These are phyloP conservation scores for Aspergillus calidoustus DNA, from an alignment of 2,329 filamentous ascomycete genomes.

Conservation along the genomic window DNA sequence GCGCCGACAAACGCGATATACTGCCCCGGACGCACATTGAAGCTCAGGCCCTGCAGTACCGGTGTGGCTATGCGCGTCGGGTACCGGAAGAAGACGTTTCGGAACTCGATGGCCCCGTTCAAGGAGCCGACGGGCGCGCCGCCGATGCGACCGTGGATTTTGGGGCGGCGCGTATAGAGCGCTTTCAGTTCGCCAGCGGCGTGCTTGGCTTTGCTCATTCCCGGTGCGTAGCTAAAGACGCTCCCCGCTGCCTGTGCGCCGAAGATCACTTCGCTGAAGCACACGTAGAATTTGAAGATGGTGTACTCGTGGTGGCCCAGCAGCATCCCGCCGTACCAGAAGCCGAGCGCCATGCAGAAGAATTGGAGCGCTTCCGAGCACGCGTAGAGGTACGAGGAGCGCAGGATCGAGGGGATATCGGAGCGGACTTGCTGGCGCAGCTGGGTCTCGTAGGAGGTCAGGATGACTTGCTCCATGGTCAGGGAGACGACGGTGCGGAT, in stretches of 20 bases:
- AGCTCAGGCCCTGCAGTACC: constrained; percentile 25
- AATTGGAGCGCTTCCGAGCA: constrained; percentile 36
- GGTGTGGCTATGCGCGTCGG: constrained; percentile 23
- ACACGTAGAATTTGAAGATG: constrained; percentile 47
- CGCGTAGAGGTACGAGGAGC: constrained; percentile 36
- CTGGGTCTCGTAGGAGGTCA: constrained; percentile 40
- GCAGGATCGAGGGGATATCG: constrained; percentile 26
- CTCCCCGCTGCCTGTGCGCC: constrained; percentile 34
- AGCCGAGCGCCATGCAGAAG: constrained; percentile 51
- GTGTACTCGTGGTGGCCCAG: constrained; percentile 55
- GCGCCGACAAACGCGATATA: constrained; percentile 59
- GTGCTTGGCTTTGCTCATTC: constrained; percentile 35
- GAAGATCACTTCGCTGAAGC: constrained; percentile 51
- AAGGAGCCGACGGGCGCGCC: constrained; percentile 63
- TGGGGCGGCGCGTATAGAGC: constrained; percentile 50
- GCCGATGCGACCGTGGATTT: constrained; percentile 58
- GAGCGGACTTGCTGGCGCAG: constrained; percentile 29
- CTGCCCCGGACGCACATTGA: constrained; percentile 49
- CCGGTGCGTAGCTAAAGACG: constrained; percentile 37
- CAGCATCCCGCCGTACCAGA: constrained; percentile 70
- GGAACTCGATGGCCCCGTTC: constrained; percentile 39
- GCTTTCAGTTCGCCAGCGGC: constrained; percentile 46
- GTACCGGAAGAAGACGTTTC: constrained; percentile 47
- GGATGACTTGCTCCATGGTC: constrained; percentile 51
- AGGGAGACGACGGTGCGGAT: constrained; percentile 57